Base-by-base conservation (phyloP, 768 basidiomycete species). In the Lactifluus subvellereus region DNA sequence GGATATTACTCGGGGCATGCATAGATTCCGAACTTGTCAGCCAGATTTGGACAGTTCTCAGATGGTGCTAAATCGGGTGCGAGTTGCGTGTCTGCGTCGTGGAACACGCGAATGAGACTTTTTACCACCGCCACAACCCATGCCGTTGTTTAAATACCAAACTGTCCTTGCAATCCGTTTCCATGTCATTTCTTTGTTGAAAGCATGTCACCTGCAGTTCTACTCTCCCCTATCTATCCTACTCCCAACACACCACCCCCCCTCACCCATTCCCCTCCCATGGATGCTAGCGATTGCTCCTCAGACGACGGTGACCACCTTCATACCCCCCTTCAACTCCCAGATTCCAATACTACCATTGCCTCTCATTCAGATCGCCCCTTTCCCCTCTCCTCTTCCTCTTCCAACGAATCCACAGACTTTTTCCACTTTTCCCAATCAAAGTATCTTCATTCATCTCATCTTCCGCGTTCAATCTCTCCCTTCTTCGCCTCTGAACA, bases 261-360 rank as follows among this genome's bases (percentile, higher is more conserved):
- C 4, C 66, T 65, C 43, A 45, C 59, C 18, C 58, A 49, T 32
- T 67, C 65, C 1, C 66, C 65, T 6, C 45, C 58, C 38, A 67
- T 67, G 67, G 65, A 67, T n/a, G 16, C 38, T 35, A 59, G 60
- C 33, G 67, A 68, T n/a, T 68, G 57, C 20, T 66, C 65, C 35
- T 62, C 61, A 9, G 67, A 68, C 18, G 67, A 68, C 22, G 67
- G 67, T 13, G 67, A 68, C 32, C 49, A 67, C 48, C 65, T 60
- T 3, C 65, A 63, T 11, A 68, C 67, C 4, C 67, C 67, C 14
- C 66, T 68, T 48, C 65, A 68, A 14, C 18, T 58, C 6, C 58
- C 62, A 4, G 61, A 68, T 45, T 33, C 51, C 20, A 60, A 48
- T 52, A 55, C 48, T 22, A 30, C 51, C 54, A 66, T 66, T 27